Conservation (phyloP, 345 rosid genomes). For the Pugionium cornutum region DNA sequence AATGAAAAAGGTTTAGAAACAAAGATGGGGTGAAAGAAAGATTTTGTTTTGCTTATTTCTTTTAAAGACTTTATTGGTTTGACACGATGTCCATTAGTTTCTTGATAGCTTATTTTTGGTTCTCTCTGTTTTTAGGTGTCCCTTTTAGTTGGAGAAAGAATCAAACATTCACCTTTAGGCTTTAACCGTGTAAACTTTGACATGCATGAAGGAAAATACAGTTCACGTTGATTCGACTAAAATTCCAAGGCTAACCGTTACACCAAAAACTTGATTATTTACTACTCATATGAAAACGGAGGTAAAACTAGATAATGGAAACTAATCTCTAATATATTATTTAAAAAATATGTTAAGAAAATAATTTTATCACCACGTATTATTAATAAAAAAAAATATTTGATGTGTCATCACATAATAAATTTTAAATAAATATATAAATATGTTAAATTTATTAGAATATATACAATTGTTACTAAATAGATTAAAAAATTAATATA, state of each 20-base stretch:
- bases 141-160: constrained; percentile 15
- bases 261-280: background rate
- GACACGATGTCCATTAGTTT: constrained; percentile 10
- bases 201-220: background rate
- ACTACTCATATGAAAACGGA: background rate
- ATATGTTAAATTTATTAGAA: no score
- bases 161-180: background rate
- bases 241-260: background rate
- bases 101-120: constrained; percentile 32
- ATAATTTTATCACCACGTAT: no score
- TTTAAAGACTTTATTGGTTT: constrained; percentile 11
- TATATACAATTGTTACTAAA: no score
- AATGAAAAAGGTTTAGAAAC: constrained; percentile 16
- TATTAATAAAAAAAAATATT: no score
- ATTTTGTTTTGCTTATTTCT: constrained; percentile 18
- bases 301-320: no score
- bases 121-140: constrained; percentile 30
- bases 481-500: no score
- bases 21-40: constrained; percentile 18
- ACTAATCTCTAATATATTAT: no score
- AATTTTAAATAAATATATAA: no score
- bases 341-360: no score
- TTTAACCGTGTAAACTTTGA: constrained; percentile 9
- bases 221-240: background rate
- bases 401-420: no score